A percentile compares a stretch with the other conserved stretches of the same genome.
Conservation (phyloP, 768 basidiomycete genomes). For the Boletus barrowsii region DNA sequence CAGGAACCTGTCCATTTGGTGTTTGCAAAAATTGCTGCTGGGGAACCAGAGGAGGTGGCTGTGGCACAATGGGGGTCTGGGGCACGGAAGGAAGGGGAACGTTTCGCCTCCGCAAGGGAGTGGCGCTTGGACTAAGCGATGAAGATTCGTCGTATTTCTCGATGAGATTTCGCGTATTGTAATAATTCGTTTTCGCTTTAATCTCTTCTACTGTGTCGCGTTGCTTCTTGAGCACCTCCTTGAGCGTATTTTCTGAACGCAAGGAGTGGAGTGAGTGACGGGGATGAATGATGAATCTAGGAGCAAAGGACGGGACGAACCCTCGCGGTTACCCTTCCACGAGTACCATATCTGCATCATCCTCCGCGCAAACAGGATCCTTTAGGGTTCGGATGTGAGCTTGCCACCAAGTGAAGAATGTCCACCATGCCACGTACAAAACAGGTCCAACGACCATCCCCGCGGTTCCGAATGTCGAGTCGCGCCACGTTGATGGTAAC, state of each 20-base stretch:
- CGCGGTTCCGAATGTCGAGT: conserved; percentile 35
- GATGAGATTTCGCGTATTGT: conserved; percentile 84
- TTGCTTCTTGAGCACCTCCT: conserved; percentile 69
- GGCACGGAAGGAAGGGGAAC: conserved; percentile 29
- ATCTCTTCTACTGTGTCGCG: conserved; percentile 89
- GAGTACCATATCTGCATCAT: conserved; percentile 85
- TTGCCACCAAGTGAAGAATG: neutral
- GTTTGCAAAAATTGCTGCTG: conserved; percentile 19
- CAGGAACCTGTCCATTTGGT: conserved; percentile 20
- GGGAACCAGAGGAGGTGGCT: conserved; percentile 16
- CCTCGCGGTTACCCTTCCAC: conserved; percentile 76
- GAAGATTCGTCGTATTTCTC: conserved; percentile 80
- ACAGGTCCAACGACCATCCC: conserved; percentile 72
- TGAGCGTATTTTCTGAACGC: conserved; percentile 71
- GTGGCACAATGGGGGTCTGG: conserved; percentile 33
- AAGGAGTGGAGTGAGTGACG: neutral
- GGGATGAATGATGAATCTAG: neutral
- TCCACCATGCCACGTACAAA: conserved; percentile 49
- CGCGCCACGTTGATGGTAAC: conserved; percentile 40
- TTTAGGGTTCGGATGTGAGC: conserved; percentile 22
- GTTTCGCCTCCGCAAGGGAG: conserved; percentile 44
- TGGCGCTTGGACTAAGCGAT: conserved; percentile 27
- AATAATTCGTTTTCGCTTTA: conserved; percentile 97
- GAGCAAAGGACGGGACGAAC: conserved; percentile 34
- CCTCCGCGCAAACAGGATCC: conserved; percentile 72